Evolutionary conservation across 1,284 basidiomycete genomes (phyloP).

Genomic region (Ganoderma leucocontextum): DNA sequence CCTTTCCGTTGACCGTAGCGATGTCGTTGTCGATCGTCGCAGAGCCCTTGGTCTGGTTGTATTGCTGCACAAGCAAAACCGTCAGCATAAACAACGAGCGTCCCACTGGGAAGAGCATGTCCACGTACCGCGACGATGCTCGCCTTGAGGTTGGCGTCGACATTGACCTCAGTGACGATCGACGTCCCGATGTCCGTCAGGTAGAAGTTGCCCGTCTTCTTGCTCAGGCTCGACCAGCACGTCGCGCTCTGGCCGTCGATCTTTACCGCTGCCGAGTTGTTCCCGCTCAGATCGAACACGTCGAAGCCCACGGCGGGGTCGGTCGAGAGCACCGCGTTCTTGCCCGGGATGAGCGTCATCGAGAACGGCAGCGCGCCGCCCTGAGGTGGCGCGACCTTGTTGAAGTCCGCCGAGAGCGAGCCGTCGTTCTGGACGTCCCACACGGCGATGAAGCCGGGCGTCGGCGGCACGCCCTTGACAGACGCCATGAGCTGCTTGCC

Average conservation of each 20-base stretch:
- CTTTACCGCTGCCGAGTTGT: slow-evolving; percentile 45
- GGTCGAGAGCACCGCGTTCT: slow-evolving; percentile 55
- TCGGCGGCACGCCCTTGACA: slow-evolving; percentile 54
- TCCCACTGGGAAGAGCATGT: not conserved
- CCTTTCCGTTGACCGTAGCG: slow-evolving; percentile 51
- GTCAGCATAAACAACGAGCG: not conserved
- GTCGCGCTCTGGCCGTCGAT: slow-evolving; percentile 54
- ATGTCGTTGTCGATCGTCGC: slow-evolving; percentile 57
- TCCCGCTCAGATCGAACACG: slow-evolving; percentile 50
- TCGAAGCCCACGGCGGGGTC: slow-evolving; percentile 56
- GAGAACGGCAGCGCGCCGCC: slow-evolving; percentile 56
- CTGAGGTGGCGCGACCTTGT: slow-evolving; percentile 43
- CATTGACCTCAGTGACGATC: slow-evolving; percentile 54
- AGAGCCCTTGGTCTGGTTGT: slow-evolving; percentile 46
- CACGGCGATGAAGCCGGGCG: slow-evolving; percentile 57
- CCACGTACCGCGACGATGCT: slow-evolving; percentile 52
- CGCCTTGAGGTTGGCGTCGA: slow-evolving; percentile 53
- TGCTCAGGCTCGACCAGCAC: slow-evolving; percentile 58
- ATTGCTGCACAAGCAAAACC: slow-evolving; percentile 46
- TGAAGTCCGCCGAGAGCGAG: slow-evolving; percentile 52
- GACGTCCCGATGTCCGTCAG: slow-evolving; percentile 54
- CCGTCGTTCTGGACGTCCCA: slow-evolving; percentile 54
- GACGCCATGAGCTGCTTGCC: slow-evolving; percentile 53
- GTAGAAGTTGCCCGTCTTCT: slow-evolving; percentile 58
- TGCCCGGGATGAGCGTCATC: slow-evolving; percentile 55